phyloP scores from a whole-genome alignment of 2,329 filamentous ascomycete species.

The Thermoascus crustaceus region DNA sequence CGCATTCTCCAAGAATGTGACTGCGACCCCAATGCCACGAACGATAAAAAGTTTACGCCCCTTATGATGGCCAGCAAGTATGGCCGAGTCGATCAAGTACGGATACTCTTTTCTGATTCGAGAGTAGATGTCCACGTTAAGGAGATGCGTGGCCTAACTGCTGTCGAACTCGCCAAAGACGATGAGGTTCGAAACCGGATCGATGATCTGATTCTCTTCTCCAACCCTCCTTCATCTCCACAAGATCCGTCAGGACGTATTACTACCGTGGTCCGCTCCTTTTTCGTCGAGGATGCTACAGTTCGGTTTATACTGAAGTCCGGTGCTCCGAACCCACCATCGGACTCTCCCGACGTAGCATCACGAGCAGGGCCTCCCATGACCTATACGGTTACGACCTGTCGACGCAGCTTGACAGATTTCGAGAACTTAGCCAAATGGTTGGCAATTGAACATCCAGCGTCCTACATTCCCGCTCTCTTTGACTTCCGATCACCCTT shows the following conservation, averaged over 20 bases:
- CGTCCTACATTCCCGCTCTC: conserved; percentile 84
- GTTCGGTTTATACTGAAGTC: conserved; percentile 92
- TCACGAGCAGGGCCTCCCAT: conserved; percentile 47
- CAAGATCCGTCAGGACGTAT: conserved; percentile 69
- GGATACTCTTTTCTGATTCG: conserved; percentile 76
- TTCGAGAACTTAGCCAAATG: conserved; percentile 86
- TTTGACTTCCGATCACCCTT: conserved; percentile 76
- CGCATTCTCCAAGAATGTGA: conserved; percentile 77
- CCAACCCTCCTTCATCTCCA: conserved; percentile 44
- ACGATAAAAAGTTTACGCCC: conserved; percentile 89
- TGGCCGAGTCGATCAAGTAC: conserved; percentile 85
- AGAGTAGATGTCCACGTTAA: conserved; percentile 77
- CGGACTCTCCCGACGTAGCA: conserved; percentile 43
- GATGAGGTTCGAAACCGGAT: conserved; percentile 95
- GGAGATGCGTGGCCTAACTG: conserved; percentile 81
- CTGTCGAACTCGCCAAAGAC: conserved; percentile 93
- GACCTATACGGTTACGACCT: conserved; percentile 84
- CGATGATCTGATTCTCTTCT: conserved; percentile 83
- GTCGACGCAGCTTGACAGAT: conserved; percentile 74
- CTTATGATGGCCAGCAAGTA: conserved; percentile 99
- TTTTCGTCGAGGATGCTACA: conserved; percentile 94
- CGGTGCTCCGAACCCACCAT: conserved; percentile 57
- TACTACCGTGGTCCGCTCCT: conserved; percentile 87
- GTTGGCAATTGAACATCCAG: conserved; percentile 80
- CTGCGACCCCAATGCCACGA: conserved; percentile 90